phyloP scores from a whole-genome alignment of 2,329 filamentous ascomycete species.

The Geoglossum cookeanum region DNA sequence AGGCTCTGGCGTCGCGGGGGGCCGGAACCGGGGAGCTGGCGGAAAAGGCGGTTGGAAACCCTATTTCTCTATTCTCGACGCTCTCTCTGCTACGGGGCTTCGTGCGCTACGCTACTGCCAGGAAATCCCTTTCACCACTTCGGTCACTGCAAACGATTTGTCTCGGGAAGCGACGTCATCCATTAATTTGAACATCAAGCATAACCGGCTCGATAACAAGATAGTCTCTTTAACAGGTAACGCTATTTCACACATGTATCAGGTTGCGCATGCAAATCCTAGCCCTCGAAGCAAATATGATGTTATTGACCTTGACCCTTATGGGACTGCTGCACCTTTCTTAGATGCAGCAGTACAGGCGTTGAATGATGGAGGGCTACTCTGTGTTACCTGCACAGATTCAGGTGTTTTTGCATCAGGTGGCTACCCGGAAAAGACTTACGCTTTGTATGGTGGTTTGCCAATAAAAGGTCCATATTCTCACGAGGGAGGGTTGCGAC shows the following conservation, averaged over 20 bases:
- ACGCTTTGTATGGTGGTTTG: slow-evolving; percentile 77
- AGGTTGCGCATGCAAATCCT: slow-evolving; percentile 31
- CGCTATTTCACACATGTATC: slow-evolving; percentile 84
- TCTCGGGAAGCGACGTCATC: slow-evolving; percentile 56
- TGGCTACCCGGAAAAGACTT: slow-evolving; percentile 87
- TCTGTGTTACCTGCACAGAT: slow-evolving; percentile 94
- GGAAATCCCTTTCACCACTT: slow-evolving; percentile 70
- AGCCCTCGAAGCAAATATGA: slow-evolving; percentile 44
- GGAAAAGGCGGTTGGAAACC: slow-evolving; percentile 17
- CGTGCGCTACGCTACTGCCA: slow-evolving; percentile 80
- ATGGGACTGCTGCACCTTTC: slow-evolving; percentile 83
- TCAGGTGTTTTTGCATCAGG: slow-evolving; percentile 88
- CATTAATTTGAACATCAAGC: slow-evolving; percentile 66
- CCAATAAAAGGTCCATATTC: slow-evolving; percentile 70
- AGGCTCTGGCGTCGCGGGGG: not conserved
- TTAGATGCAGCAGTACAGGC: slow-evolving; percentile 79
- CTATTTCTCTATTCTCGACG: slow-evolving; percentile 74
- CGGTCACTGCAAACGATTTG: slow-evolving; percentile 77
- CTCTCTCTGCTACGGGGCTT: slow-evolving; percentile 81
- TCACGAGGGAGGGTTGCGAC: slow-evolving; percentile 73
- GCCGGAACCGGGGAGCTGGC: slow-evolving; percentile 8
- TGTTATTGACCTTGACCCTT: slow-evolving; percentile 91
- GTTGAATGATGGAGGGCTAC: slow-evolving; percentile 68
- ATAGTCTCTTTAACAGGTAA: slow-evolving; percentile 62
- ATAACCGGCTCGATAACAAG: slow-evolving; percentile 56